phyloP scores from a whole-genome alignment of 768 basidiomycete genomes.

The Lactarius hatsudake region DNA sequence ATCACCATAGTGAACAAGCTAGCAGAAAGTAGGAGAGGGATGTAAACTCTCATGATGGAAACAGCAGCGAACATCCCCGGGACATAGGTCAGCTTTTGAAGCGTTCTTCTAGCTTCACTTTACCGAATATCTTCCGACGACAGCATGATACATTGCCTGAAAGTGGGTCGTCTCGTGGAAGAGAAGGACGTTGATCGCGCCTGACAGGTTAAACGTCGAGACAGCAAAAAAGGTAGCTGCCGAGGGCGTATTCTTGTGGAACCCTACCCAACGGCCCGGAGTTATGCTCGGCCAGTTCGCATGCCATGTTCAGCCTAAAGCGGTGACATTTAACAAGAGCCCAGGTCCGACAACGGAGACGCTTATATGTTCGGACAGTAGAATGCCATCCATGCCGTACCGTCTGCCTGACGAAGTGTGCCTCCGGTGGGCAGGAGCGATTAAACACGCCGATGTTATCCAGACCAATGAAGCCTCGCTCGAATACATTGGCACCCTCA shows the following conservation, averaged over 20 bases:
- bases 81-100: neutral
- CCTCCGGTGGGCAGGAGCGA: conserved; percentile 96
- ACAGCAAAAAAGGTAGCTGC: too few relatives aligned
- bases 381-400: conserved; percentile 99
- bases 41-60: neutral
- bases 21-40: conserved; percentile 2
- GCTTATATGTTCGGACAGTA: conserved; percentile 92
- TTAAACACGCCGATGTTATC: conserved; percentile 99
- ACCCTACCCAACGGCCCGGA: too few relatives aligned
- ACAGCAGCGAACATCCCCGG: neutral
- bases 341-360: neutral
- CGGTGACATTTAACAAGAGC: conserved; percentile 13
- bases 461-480: conserved; percentile 47
- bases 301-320: conserved; percentile 87
- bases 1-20: neutral
- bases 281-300: conserved; percentile 97
- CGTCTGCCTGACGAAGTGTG: conserved; percentile 91
- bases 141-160: too few relatives aligned
- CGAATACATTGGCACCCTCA: too few relatives aligned
- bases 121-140: too few relatives aligned
- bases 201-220: too few relatives aligned
- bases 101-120: neutral
- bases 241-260: too few relatives aligned
- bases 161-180: too few relatives aligned
- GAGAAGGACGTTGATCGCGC: too few relatives aligned